Conservation (phyloP, 805 yeast genomes). For the Yamadazyma takamatsuzukensis region DNA sequence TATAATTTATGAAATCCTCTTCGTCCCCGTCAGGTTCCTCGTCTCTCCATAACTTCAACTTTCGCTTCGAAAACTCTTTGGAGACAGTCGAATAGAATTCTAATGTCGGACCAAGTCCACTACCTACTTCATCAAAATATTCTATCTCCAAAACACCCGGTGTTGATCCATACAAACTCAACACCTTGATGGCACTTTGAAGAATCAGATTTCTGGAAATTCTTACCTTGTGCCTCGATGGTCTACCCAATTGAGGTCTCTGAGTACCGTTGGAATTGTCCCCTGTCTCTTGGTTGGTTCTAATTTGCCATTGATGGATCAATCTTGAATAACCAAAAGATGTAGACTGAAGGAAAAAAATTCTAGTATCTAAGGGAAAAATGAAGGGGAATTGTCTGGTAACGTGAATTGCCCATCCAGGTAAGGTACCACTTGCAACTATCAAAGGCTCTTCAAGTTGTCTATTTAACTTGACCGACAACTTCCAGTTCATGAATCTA, state of each 20-base stretch:
- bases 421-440: conserved; percentile 82
- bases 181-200: conserved; percentile 73
- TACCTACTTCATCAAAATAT: conserved; percentile 87
- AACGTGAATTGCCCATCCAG: conserved; percentile 78
- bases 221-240: conserved; percentile 75
- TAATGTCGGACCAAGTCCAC: conserved; percentile 93
- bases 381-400: conserved; percentile 74
- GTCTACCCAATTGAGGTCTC: conserved; percentile 62
- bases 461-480: conserved; percentile 80
- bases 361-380: conserved; percentile 78
- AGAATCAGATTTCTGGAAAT: conserved; percentile 67
- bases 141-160: conserved; percentile 85
- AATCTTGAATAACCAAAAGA: conserved; percentile 88
- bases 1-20: conserved; percentile 36
- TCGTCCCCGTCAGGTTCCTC: conserved; percentile 17
- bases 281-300: conserved; percentile 37
- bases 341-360: conserved; percentile 76
- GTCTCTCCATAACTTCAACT: conserved; percentile 67
- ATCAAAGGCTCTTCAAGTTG: conserved; percentile 87
- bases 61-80: conserved; percentile 59
- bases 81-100: conserved; percentile 88
- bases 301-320: conserved; percentile 70
- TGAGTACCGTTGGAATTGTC: conserved; percentile 10
- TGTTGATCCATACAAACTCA: conserved; percentile 71
- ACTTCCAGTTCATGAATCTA: conserved; percentile 66